Base-by-base conservation (phyloP, 148 eudicot genomes). In the Fagopyrum esculentum region DNA sequence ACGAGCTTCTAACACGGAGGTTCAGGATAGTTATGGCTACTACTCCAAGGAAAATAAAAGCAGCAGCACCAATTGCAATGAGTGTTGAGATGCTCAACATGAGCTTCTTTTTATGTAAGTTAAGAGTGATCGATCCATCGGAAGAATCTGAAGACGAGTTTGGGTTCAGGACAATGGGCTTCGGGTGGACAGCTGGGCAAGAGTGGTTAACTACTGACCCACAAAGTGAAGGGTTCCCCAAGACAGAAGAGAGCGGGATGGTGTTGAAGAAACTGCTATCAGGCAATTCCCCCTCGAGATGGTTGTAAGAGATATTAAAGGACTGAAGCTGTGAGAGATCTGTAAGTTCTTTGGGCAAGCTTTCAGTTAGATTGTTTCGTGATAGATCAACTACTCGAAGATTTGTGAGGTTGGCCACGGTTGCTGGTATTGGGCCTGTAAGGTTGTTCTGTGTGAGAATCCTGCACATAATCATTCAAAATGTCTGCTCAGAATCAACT, bases 141-240 rank as follows among this genome's bases (percentile, higher is more conserved):
- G 76, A 77, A 49, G 93, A 83, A 43, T 75, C 80, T 1, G 87
- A 72, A 44, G 91, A 83, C 5, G 98, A 85, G 80, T 91, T 88
- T 0, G 98, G 98, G 81, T 93, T 93, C 19, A 93, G 91, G 71
- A 93, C 97, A 69, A 93, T 87, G 9, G 98, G 98, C 77, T 93
- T 93, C 26, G 95, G 98, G 76, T 93, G 98, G 75, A 87, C 89
- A 45, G 93, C 84, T 7, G 97, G 95, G 76, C 98, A 93, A 12
- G 95, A 81, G 57, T 83, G 89, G 71, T 85, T 91, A 66, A 89
- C 83, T 43, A 88, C 77, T n/a, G 97, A 88, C 56, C 98, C 98
- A 80, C 98, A 93, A 46, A 93, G 75, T 51, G 93, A 86, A 30
- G 98, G 97, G 73, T 93, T 93, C 29, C 82, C 87, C 5, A 77